phyloP scores from a whole-genome alignment of 1,139 yeast genomes.

The Blastobotrys ciferrii region DNA sequence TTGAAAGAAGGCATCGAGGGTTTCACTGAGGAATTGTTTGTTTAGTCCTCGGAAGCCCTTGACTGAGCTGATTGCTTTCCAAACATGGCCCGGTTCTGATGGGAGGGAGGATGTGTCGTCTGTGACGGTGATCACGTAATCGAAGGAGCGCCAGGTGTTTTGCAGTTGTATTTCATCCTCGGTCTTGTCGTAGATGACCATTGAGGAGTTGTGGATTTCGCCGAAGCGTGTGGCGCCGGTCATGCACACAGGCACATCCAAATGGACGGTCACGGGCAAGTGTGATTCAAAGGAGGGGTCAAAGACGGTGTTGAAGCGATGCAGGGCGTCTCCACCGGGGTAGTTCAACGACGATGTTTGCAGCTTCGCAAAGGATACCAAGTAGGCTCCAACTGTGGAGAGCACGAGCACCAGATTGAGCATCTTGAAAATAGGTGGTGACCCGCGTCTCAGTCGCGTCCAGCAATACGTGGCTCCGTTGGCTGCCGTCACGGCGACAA shows the following conservation, averaged over 20 bases:
- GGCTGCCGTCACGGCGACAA: conserved; percentile 46
- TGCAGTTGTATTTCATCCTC: conserved; percentile 48
- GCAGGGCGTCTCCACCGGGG: conserved; percentile 83
- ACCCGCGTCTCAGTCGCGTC: conserved; percentile 8
- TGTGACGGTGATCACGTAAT: conserved; percentile 56
- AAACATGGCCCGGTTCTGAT: conserved; percentile 31
- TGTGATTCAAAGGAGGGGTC: conserved; percentile 26
- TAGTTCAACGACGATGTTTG: conserved; percentile 71
- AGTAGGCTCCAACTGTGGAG: conserved; percentile 39
- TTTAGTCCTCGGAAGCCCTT: conserved; percentile 42
- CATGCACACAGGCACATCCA: conserved; percentile 84
- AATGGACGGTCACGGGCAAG: conserved; percentile 48
- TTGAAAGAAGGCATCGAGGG: neutral
- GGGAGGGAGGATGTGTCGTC: conserved; percentile 26
- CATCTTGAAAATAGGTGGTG: conserved; percentile 17
- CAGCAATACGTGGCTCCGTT: conserved; percentile 9
- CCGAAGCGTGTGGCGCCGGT: conserved; percentile 80
- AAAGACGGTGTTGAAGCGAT: conserved; percentile 46
- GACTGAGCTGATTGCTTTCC: conserved; percentile 43
- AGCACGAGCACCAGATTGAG: conserved; percentile 33
- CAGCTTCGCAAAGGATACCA: conserved; percentile 52
- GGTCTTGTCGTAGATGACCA: conserved; percentile 68
- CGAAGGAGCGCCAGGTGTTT: conserved; percentile 53
- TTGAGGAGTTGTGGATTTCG: conserved; percentile 40
- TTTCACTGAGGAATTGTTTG: conserved; percentile 11